phyloP scores from a whole-genome alignment of 2,329 filamentous ascomycete genomes.

The Phyllosticta citriasiana region DNA sequence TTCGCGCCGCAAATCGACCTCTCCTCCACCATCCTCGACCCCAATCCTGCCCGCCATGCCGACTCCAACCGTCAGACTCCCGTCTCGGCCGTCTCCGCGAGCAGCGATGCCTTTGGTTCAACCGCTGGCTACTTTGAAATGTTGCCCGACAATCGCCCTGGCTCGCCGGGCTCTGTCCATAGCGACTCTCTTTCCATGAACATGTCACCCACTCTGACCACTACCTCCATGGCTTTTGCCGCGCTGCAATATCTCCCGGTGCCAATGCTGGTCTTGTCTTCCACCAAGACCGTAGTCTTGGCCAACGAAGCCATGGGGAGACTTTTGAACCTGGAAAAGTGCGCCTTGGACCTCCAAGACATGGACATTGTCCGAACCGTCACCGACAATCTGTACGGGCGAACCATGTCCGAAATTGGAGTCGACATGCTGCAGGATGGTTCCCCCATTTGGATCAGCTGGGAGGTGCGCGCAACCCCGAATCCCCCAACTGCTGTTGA shows the following conservation, averaged over 20 bases:
- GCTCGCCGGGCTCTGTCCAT: slow-evolving; percentile 19
- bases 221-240: slow-evolving; percentile 24
- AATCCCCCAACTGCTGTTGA: neutral
- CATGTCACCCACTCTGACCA: slow-evolving; percentile 18
- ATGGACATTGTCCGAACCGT: slow-evolving; percentile 32
- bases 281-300: slow-evolving; percentile 57
- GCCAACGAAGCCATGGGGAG: slow-evolving; percentile 69
- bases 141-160: slow-evolving; percentile 11
- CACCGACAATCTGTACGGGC: slow-evolving; percentile 53
- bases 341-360: slow-evolving; percentile 30
- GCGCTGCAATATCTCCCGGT: slow-evolving; percentile 66
- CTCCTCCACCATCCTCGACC: neutral
- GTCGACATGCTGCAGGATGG: slow-evolving; percentile 65
- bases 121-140: slow-evolving; percentile 21
- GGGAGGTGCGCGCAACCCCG: slow-evolving; percentile 32
- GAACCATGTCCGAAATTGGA: slow-evolving; percentile 58
- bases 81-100: slow-evolving; percentile 14
- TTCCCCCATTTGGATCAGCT: slow-evolving; percentile 39
- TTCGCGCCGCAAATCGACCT: slow-evolving; percentile 4
- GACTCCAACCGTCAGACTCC: slow-evolving; percentile 1
- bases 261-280: slow-evolving; percentile 59
- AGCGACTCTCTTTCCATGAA: slow-evolving; percentile 25
- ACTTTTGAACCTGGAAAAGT: slow-evolving; percentile 49
- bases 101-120: slow-evolving; percentile 13
- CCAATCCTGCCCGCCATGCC: slow-evolving; percentile 2